phyloP scores from a whole-genome alignment of 2,329 filamentous ascomycete species.

The Tolypocladium pustulatum region DNA sequence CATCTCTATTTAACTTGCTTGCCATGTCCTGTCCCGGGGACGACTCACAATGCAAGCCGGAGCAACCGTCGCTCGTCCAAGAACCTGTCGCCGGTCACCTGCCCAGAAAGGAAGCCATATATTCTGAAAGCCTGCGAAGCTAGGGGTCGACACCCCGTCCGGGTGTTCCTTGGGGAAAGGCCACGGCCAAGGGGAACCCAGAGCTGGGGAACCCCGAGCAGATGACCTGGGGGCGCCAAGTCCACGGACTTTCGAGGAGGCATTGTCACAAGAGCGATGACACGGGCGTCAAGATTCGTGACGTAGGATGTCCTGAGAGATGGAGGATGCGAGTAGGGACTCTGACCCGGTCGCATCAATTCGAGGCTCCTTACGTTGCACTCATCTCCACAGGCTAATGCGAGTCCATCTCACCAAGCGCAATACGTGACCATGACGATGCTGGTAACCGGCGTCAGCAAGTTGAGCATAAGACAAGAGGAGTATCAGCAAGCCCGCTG shows the following conservation, averaged over 20 bases:
- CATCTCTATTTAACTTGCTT: neutral
- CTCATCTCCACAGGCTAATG: neutral
- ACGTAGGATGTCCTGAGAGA: neutral
- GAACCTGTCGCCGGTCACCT: neutral
- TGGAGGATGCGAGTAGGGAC: neutral
- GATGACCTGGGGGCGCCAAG: neutral
- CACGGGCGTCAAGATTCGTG: neutral
- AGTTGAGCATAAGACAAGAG: neutral
- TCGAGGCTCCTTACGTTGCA: neutral
- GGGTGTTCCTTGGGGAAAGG: neutral
- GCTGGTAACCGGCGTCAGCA: neutral
- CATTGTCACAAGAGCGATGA: neutral
- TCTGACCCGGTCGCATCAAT: too few species aligned
- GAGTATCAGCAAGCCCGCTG: neutral
- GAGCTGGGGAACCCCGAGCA: neutral
- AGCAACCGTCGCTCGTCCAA: neutral
- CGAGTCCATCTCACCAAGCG: neutral
- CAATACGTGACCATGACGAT: neutral
- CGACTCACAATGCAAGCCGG: neutral
- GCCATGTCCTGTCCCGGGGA: neutral
- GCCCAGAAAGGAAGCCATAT: neutral
- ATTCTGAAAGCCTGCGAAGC: neutral
- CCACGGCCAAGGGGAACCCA: too few species aligned
- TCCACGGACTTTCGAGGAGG: neutral
- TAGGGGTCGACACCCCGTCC: neutral